phyloP scores from a whole-genome alignment of 345 rosid genomes.

The Gossypium raimondii region DNA sequence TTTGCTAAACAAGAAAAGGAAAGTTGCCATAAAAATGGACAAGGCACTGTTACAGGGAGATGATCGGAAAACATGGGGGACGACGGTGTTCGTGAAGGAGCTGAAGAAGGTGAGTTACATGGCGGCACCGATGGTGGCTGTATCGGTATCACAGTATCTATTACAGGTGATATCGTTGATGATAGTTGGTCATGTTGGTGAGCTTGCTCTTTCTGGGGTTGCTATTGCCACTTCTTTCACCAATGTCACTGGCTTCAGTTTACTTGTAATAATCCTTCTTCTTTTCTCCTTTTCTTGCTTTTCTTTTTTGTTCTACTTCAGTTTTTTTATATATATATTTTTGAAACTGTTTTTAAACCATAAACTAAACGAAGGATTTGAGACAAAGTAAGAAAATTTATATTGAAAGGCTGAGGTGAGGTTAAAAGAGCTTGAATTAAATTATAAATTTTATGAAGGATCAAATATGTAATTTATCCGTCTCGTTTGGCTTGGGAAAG shows the following conservation, averaged over 20 bases:
- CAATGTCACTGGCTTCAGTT: slow-evolving; percentile 17
- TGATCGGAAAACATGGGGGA: background rate
- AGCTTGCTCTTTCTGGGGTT: slow-evolving; percentile 14
- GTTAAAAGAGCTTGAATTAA: too few relatives aligned
- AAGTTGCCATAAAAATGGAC: background rate
- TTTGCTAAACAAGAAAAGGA: background rate
- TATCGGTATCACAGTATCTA: background rate
- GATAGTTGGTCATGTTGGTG: slow-evolving; percentile 10
- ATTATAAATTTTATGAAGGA: too few relatives aligned
- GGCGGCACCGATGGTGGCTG: slow-evolving; percentile 13
- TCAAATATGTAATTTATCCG: too few relatives aligned
- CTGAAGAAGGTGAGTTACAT: slow-evolving; percentile 14
- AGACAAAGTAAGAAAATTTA: too few relatives aligned
- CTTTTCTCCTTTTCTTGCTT: background rate
- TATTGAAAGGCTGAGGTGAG: too few relatives aligned
- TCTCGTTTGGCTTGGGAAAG: too few relatives aligned
- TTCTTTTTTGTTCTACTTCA: background rate
- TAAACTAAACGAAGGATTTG: too few relatives aligned
- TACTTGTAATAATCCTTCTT: background rate
- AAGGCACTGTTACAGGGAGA: background rate
- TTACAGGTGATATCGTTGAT: slow-evolving; percentile 16
- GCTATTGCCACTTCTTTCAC: slow-evolving; percentile 16
- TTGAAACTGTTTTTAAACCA: too few relatives aligned
- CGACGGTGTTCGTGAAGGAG: background rate
- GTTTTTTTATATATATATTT: too few relatives aligned